These are phyloP conservation scores for Microdochium bolleyi DNA, from an alignment of 2,329 filamentous ascomycete genomes.

Conservation along the genomic window DNA sequence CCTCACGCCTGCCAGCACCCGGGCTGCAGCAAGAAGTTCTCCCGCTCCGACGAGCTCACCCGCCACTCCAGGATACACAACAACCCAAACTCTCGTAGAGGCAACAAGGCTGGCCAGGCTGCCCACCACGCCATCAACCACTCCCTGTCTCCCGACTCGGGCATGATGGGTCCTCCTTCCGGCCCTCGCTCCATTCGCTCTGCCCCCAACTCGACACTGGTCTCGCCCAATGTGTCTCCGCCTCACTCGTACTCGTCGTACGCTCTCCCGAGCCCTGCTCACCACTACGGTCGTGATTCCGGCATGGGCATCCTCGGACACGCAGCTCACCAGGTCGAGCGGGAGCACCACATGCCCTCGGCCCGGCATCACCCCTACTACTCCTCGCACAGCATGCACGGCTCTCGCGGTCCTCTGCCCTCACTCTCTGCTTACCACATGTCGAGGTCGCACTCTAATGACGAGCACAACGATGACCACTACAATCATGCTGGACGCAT, in stretches of 20 bases:
- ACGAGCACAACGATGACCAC: conserved; percentile 69
- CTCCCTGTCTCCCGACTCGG: conserved; percentile 45
- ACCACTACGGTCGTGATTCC: conserved; percentile 37
- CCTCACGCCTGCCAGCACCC: conserved; percentile 93
- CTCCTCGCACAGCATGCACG: conserved; percentile 35
- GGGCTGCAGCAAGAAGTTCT: conserved; percentile 95
- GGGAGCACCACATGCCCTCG: conserved; percentile 36
- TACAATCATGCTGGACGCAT: conserved; percentile 61
- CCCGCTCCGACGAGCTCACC: conserved; percentile 90
- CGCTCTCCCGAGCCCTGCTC: conserved; percentile 39
- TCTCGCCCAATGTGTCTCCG: conserved; percentile 92
- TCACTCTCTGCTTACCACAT: conserved; percentile 87
- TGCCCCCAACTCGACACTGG: conserved; percentile 76
- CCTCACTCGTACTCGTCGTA: conserved; percentile 80
- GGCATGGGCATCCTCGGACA: conserved; percentile 48
- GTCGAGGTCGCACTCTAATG: conserved; percentile 79
- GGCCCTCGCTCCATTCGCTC: conserved; percentile 77
- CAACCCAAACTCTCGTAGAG: conserved; percentile 93
- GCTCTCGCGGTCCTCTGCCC: conserved; percentile 56
- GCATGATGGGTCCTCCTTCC: conserved; percentile 73
- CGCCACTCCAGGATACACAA: conserved; percentile 97
- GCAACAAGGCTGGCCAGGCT: conserved; percentile 65
- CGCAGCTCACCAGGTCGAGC: conserved; percentile 53
- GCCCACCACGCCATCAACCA: conserved; percentile 35
- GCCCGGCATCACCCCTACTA: conserved; percentile 48